These are phyloP conservation scores for Aristolochia californica DNA, from an alignment of 164 flowering plant species.

Conservation along the genomic window DNA sequence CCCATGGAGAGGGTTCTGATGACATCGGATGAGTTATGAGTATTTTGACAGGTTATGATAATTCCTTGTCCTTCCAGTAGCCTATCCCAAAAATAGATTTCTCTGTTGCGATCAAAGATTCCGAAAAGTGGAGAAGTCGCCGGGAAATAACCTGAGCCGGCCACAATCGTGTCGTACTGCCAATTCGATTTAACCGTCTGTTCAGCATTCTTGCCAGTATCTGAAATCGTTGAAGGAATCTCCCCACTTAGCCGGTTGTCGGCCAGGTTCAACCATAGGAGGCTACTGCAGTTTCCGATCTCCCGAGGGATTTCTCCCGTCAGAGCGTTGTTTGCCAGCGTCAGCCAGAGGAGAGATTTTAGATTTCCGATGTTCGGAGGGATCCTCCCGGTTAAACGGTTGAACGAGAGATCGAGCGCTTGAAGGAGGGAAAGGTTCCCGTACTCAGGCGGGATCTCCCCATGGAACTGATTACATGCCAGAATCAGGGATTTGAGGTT, in stretches of 20 bases:
- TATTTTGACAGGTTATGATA: slow-evolving; percentile 36
- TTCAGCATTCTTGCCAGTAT: slow-evolving; percentile 37
- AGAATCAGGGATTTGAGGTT: slow-evolving; percentile 48
- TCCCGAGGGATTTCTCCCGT: slow-evolving; percentile 66
- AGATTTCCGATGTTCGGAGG: slow-evolving; percentile 61
- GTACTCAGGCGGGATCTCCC: slow-evolving; percentile 51
- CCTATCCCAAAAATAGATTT: slow-evolving; percentile 55
- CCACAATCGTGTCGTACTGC: slow-evolving; percentile 10
- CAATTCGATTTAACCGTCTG: slow-evolving; percentile 43
- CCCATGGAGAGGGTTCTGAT: slow-evolving; percentile 42
- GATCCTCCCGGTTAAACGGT: slow-evolving; percentile 48
- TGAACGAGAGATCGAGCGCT: slow-evolving; percentile 77
- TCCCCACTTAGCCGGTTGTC: slow-evolving; percentile 53
- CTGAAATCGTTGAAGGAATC: slow-evolving; percentile 46
- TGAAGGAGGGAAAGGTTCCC: slow-evolving; percentile 51
- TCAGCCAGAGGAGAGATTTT: slow-evolving; percentile 71
- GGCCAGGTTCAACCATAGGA: slow-evolving; percentile 80
- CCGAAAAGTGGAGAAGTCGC: slow-evolving; percentile 82
- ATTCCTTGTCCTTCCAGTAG: slow-evolving; percentile 58
- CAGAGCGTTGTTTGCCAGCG: slow-evolving; percentile 66
- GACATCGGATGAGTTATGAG: slow-evolving; percentile 11
- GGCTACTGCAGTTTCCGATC: slow-evolving; percentile 73
- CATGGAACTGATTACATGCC: slow-evolving; percentile 48
- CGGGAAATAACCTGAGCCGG: slow-evolving; percentile 85
- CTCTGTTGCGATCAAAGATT: slow-evolving; percentile 60